phyloP scores from a whole-genome alignment of 202 grass and related monocot genomes.

The Schoenoplectus triqueter region DNA sequence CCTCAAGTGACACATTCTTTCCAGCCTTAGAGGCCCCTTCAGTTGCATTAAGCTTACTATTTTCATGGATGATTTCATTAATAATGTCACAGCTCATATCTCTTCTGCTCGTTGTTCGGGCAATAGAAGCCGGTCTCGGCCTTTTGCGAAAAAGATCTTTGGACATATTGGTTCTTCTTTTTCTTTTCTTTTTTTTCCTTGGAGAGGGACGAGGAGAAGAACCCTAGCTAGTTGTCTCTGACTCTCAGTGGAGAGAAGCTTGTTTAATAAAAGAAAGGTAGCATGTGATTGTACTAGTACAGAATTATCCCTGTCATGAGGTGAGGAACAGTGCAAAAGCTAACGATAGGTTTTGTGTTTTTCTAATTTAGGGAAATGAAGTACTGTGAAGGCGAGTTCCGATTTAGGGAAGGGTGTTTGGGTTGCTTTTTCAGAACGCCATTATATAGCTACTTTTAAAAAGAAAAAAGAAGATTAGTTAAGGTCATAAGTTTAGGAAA shows the following conservation, averaged over 20 bases:
- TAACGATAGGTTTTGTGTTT: constrained; percentile 29
- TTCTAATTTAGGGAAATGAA: constrained; percentile 43
- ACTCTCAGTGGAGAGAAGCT: constrained; percentile 20
- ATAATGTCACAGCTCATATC: background rate
- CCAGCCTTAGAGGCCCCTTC: constrained; percentile 9
- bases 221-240: background rate
- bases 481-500: no score
- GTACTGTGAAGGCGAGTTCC: constrained; percentile 13
- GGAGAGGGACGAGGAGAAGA: background rate
- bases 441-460: no score
- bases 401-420: no score
- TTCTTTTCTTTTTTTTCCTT: constrained; percentile 8
- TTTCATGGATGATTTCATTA: constrained; percentile 38
- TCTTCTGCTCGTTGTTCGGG: constrained; percentile 41
- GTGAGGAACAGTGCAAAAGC: constrained; percentile 14
- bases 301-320: constrained; percentile 22
- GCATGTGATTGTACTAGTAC: constrained; percentile 1
- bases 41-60: background rate
- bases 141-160: constrained; percentile 28
- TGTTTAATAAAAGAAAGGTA: constrained; percentile 14
- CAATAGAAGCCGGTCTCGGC: constrained; percentile 23
- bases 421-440: no score
- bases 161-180: constrained; percentile 8
- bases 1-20: constrained; percentile 25
- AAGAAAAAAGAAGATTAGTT: no score